Base-by-base conservation (phyloP, 371 early-diverging fungal genomes). In the Synchytrium microbalum region DNA sequence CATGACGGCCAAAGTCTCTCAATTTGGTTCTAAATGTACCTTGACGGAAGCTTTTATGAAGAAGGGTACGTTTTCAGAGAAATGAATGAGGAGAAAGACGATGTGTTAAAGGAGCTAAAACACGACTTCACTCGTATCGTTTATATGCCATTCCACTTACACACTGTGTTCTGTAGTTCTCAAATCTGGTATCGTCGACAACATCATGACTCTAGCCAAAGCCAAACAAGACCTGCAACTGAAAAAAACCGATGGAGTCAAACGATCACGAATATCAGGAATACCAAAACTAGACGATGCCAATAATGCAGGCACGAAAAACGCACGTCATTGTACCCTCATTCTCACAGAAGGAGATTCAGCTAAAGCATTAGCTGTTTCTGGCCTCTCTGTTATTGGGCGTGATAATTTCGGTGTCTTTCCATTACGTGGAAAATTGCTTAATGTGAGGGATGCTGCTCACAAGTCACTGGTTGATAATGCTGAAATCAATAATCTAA, bases 281-380 rank as follows among this genome's bases (percentile, higher is more conserved):
- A 92, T 98, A 57, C 80, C 86, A 55, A 98, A 98, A 74, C 83
- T 98, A 8, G 96, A 94, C 54, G 99, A 98, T 75, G 97, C 98
- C 32, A 95, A 94, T 58, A 73, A 78, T 60, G 99, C 99, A n/a
- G 99, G 99, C 32, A 83, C 89, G 0, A 71, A 74, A 32, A 71
- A 85, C 14, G 84, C 88, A 54, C 71, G 79, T 32, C 65, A 92
- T 3, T 98, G 98, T 72, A 95, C 95, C 0, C 74, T 98, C 63
- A 95, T 98, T 58, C 75, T 98, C 46, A 98, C 99, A 0, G 97
- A 98, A 78, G 99, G 98, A 77, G 98, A 98, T 67, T 95, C 96
- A 23, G 99, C 98, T 69, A 98, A 98, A 71, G 75, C 93, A 0
- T 75, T 98, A 26, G 99, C 92, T 2, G 82, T 98, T 38, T 73